Conservation (phyloP, 2,329 filamentous ascomycete species). For the Trichoderma endophyticum region DNA sequence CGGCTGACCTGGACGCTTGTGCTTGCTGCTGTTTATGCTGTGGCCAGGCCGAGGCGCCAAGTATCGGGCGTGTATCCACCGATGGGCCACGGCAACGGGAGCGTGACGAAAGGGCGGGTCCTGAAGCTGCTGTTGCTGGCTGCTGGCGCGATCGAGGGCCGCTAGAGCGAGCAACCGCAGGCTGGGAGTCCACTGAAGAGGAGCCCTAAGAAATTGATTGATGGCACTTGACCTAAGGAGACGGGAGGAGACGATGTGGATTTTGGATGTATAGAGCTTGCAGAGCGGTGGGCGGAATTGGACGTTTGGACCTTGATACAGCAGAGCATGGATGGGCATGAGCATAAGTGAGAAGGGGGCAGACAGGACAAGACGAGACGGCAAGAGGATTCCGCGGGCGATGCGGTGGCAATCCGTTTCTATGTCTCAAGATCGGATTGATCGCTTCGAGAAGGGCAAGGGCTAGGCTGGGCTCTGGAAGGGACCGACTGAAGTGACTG, state of each 20-base stretch:
- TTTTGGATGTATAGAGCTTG: not conserved
- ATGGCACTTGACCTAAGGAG: not conserved
- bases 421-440: not conserved
- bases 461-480: not conserved
- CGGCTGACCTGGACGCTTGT: not conserved
- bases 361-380: not conserved
- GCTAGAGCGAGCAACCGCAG: not conserved
- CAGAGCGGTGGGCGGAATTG: not conserved
- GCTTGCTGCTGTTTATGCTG: not conserved
- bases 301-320: not conserved
- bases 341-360: not conserved
- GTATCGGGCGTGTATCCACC: not conserved
- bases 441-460: slow-evolving; percentile 1
- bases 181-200: not conserved
- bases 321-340: not conserved
- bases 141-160: slow-evolving; percentile 1
- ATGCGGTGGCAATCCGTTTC: slow-evolving; percentile 4
- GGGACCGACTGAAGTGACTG: slow-evolving; percentile 2
- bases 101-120: slow-evolving; percentile 17
- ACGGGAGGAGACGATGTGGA: not conserved
- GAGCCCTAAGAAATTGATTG: not conserved
- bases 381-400: slow-evolving; percentile 6
- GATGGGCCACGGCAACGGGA: slow-evolving; percentile 17
- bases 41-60: not conserved
- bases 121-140: not conserved